These are phyloP conservation scores for Fusarium caatingaense DNA, from an alignment of 2,329 filamentous ascomycete genomes.

Conservation along the genomic window DNA sequence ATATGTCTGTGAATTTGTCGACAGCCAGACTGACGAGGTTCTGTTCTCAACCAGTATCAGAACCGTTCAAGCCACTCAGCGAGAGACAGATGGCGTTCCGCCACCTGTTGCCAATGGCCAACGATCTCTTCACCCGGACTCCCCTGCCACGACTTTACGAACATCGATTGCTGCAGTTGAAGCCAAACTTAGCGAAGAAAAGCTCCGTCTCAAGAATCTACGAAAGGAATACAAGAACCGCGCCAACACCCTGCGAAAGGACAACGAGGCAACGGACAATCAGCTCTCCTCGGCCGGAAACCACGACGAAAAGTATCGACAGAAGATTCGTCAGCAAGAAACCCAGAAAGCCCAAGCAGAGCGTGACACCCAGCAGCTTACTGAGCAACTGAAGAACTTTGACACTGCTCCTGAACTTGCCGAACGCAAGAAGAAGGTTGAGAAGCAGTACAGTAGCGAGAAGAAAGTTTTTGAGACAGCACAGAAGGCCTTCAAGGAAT, in stretches of 20 bases:
- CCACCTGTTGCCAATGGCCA: conserved; percentile 58
- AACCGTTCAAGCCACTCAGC: conserved; percentile 64
- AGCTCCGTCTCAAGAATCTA: conserved; percentile 73
- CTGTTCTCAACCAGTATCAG: conserved; percentile 79
- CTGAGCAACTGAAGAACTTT: conserved; percentile 70
- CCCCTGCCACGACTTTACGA: conserved; percentile 79
- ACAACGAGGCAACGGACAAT: conserved; percentile 75
- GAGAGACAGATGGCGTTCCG: conserved; percentile 47
- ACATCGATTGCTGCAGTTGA: conserved; percentile 81
- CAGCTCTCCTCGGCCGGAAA: conserved; percentile 76
- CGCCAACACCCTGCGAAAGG: conserved; percentile 74
- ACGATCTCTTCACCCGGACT: conserved; percentile 76
- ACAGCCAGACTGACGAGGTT: conserved; percentile 71
- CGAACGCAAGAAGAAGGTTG: conserved; percentile 65
- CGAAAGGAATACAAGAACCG: conserved; percentile 81
- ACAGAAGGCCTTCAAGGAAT: conserved; percentile 64
- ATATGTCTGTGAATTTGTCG: conserved; percentile 83
- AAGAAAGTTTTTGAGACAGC: conserved; percentile 70
- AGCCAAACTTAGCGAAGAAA: conserved; percentile 75
- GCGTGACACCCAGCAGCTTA: conserved; percentile 65
- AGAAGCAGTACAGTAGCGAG: conserved; percentile 65
- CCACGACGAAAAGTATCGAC: conserved; percentile 79
- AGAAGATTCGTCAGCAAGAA: conserved; percentile 80
- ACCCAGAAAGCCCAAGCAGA: conserved; percentile 77
- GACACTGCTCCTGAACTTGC: conserved; percentile 73